A percentile compares a stretch with the other conserved stretches of the same genome.
Evolutionary conservation across 331 rosid species (phyloP).

Genomic region (Rosa hybrid): DNA sequence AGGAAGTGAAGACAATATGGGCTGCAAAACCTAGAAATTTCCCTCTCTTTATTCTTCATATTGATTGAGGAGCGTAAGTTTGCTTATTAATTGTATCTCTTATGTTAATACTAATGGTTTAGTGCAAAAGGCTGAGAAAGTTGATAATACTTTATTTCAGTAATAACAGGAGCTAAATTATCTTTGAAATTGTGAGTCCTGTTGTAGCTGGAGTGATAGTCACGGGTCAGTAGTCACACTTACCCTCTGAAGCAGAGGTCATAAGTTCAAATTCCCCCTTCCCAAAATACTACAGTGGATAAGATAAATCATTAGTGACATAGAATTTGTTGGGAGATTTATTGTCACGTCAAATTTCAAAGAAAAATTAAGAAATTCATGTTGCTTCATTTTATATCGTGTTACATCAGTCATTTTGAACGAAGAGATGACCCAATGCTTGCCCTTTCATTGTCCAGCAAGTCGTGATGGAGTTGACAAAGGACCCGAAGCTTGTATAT

Average conservation of each 20-base stretch:
- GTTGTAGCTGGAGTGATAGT: neutral
- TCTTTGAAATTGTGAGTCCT: neutral
- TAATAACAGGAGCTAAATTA: neutral
- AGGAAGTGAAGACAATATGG: neutral
- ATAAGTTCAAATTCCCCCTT: neutral
- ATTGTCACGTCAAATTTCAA: conserved; percentile 11
- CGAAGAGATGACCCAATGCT: conserved; percentile 32
- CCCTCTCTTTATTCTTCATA: neutral
- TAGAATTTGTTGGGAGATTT: conserved; percentile 16
- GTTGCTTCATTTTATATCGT: conserved; percentile 13
- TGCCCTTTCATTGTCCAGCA: conserved; percentile 55
- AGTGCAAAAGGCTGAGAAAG: neutral
- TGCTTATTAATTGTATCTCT: neutral
- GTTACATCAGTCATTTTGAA: conserved; percentile 28
- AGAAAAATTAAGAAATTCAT: conserved; percentile 20
- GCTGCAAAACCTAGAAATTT: neutral
- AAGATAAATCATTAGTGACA: neutral
- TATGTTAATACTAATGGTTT: neutral
- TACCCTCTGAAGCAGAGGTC: neutral
- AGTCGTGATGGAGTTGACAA: conserved; percentile 73
- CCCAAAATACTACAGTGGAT: neutral
- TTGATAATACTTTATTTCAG: neutral
- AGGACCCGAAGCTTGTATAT: conserved; percentile 90
- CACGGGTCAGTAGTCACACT: neutral
- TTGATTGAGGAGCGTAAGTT: neutral